phyloP scores from a whole-genome alignment of 306 rosid genomes.

The Ziziphus jujuba region DNA sequence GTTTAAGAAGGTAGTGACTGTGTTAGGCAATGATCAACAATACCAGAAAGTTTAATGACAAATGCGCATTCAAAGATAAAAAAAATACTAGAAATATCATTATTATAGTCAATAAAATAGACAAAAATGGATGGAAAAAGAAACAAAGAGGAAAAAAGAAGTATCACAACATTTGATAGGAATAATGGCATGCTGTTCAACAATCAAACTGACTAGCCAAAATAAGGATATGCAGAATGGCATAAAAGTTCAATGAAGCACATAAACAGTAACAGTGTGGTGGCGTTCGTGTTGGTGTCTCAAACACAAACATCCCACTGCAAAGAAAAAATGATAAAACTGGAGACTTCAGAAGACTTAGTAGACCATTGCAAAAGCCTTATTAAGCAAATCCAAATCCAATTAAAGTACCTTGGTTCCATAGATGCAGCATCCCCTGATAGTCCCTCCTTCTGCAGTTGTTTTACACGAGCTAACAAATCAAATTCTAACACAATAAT shows the following conservation, averaged over 20 bases:
- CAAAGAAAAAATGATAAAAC: constrained; percentile 6
- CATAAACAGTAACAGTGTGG: too few species aligned
- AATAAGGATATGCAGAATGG: too few species aligned
- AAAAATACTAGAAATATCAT: not conserved
- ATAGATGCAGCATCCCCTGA: constrained; percentile 33
- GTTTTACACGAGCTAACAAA: constrained; percentile 15
- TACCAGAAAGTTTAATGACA: constrained; percentile 14
- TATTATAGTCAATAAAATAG: too few species aligned
- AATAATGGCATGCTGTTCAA: too few species aligned
- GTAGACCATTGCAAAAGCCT: not conserved
- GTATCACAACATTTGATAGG: too few species aligned
- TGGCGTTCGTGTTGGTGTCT: too few species aligned
- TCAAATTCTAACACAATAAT: constrained; percentile 8
- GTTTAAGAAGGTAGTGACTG: constrained; percentile 11
- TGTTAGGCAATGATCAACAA: constrained; percentile 9
- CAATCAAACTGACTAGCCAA: too few species aligned
- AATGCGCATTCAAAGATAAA: not conserved
- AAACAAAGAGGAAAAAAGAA: too few species aligned
- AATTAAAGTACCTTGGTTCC: constrained; percentile 53
- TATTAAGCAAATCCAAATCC: constrained; percentile 3
- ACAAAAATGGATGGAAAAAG: too few species aligned
- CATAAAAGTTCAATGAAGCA: too few species aligned
- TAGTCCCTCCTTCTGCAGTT: constrained; percentile 40
- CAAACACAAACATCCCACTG: not conserved
- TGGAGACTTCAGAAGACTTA: not conserved